Evolutionary conservation across 106 monocot genomes (phyloP).

Genomic region (Acorus gramineus): DNA sequence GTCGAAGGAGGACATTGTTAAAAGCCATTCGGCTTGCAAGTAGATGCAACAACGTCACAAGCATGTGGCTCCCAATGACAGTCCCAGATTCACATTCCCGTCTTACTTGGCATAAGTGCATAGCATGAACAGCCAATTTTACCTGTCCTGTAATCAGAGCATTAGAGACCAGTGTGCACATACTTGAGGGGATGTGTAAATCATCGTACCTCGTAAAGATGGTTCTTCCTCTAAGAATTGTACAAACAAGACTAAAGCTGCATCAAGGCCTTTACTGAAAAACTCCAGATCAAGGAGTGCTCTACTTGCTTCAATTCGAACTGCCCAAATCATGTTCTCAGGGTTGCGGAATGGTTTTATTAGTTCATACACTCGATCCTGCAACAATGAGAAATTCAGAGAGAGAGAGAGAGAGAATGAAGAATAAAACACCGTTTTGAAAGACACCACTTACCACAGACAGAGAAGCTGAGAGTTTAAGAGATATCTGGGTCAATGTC

Average conservation of each 20-base stretch:
- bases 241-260: conserved; percentile 53
- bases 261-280: conserved; percentile 65
- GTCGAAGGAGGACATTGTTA: conserved; percentile 79
- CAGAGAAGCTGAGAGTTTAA: conserved; percentile 47
- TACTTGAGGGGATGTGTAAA: not conserved
- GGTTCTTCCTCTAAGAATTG: conserved; percentile 57
- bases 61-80: conserved; percentile 29
- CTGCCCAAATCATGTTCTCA: conserved; percentile 49
- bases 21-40: conserved; percentile 69
- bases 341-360: conserved; percentile 58
- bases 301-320: conserved; percentile 75
- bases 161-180: not conserved
- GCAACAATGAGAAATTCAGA: conserved; percentile 10
- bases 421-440: not conserved
- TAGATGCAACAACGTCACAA: conserved; percentile 48
- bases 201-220: conserved; percentile 57
- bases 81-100: conserved; percentile 28
- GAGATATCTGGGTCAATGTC: conserved; percentile 62
- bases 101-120: conserved; percentile 71
- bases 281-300: conserved; percentile 75
- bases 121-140: conserved; percentile 70
- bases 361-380: conserved; percentile 50
- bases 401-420: not conserved
- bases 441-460: conserved; percentile 39
- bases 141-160: conserved; percentile 44